Evolutionary conservation across 1,284 basidiomycete species (phyloP).

Genomic region (Tetrapyrgos nigripes): DNA sequence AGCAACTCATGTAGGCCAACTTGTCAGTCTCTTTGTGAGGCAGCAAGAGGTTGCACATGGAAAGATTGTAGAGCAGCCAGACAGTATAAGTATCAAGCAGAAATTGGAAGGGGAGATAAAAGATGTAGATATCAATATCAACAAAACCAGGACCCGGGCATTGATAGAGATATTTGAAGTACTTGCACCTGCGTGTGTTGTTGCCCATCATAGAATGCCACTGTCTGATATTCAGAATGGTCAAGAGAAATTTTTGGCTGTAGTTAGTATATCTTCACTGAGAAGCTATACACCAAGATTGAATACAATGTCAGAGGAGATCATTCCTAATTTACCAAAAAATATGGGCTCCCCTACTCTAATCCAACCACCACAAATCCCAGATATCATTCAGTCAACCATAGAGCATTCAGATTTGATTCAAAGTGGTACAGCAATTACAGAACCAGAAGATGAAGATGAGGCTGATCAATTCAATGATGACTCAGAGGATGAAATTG

Average conservation of each 20-base stretch:
- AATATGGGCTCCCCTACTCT: no score
- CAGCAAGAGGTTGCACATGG: constrained; percentile 12
- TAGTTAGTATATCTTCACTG: constrained; percentile 11
- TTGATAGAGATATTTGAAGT: constrained; percentile 8
- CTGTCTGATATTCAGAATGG: background rate
- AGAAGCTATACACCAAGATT: background rate
- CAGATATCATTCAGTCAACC: no score
- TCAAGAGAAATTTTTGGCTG: constrained; percentile 1
- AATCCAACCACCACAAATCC: no score
- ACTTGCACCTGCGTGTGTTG: constrained; percentile 6
- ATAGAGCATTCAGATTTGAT: background rate
- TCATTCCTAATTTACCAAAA: no score
- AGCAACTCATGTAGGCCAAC: constrained; percentile 4
- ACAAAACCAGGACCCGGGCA: constrained; percentile 4
- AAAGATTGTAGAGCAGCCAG: constrained; percentile 2
- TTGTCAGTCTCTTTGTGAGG: background rate
- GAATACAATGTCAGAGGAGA: no score
- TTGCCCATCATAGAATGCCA: constrained; percentile 1
- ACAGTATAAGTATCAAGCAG: background rate
- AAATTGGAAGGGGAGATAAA: background rate
- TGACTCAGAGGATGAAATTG: background rate
- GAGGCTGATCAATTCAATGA: background rate
- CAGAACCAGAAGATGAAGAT: background rate
- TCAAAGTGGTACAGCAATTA: background rate
- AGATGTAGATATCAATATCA: background rate